Percentiles rank a stretch among this genome's conserved stretches.
phyloP scores from a whole-genome alignment of 805 yeast species.

The Saturnispora sanitii region DNA sequence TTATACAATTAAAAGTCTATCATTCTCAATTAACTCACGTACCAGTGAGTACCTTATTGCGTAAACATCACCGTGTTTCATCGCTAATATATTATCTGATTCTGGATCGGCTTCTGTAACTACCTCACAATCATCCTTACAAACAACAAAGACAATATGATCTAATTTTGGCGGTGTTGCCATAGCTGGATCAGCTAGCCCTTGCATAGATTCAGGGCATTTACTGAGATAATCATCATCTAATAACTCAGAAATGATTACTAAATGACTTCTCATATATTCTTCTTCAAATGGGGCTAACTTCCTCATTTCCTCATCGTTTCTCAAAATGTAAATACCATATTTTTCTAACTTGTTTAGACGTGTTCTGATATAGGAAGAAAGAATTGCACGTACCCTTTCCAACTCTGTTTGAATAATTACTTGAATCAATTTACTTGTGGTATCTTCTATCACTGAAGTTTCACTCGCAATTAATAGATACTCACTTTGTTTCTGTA shows the following conservation, averaged over 20 bases:
- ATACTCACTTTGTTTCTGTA: conserved; percentile 62
- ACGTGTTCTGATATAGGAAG: conserved; percentile 74
- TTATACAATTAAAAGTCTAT: conserved; percentile 4
- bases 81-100: conserved; percentile 36
- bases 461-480: conserved; percentile 75
- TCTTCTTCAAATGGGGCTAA: conserved; percentile 51
- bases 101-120: conserved; percentile 42
- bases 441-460: conserved; percentile 50
- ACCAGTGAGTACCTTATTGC: conserved; percentile 21
- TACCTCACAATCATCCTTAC: conserved; percentile 8
- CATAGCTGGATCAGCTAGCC: conserved; percentile 76
- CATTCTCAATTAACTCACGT: conserved; percentile 2
- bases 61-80: conserved; percentile 33
- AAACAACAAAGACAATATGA: conserved; percentile 52
- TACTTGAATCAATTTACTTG: conserved; percentile 68
- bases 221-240: conserved; percentile 54
- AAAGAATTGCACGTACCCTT: conserved; percentile 68
- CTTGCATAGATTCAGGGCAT: conserved; percentile 47
- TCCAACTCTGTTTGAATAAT: conserved; percentile 89
- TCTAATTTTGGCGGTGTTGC: conserved; percentile 67
- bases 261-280: conserved; percentile 63
- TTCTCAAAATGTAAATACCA: conserved; percentile 47
- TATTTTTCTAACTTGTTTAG: conserved; percentile 64
- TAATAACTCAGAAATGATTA: conserved; percentile 54
- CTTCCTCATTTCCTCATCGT: conserved; percentile 28